Base-by-base conservation (phyloP, 805 yeast species). In the Zygoascus ofunaensis region DNA sequence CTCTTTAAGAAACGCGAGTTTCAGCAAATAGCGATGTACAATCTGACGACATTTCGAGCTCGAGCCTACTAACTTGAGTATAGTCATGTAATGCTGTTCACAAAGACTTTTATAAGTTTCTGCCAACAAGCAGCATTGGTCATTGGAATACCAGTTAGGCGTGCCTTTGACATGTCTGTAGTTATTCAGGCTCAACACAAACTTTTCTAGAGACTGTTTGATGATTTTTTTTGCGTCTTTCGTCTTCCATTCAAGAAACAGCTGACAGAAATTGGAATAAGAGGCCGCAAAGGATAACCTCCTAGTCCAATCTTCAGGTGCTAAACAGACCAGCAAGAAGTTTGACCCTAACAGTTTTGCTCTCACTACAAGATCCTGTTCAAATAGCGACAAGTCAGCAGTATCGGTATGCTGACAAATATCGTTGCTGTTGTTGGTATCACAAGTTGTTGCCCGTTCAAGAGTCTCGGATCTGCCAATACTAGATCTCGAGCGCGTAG, bases 281-380 rank as follows among this genome's bases (percentile, higher is more conserved):
- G 50, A 43, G 12, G 44, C 52, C 38, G 48, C 43, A 34, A 52
- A 52, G 34, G 41, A 38, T 15, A 51, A 41, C 24, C 55, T 45
- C 2, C 40, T 22, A 34, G 43, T 33, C 43, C 42, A 42, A 42
- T 53, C 45, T 7, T 23, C 20, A 4, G 54, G 54, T 10, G 26
- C 18, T 5, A 46, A 46, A 28, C 54, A 51, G 24, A 52, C 51
- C 1, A 28, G 18, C 23, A 48, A 23, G 37, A 52, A 52, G 14
- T 35, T 37, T 7, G 30, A 8, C 1, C 55, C 55, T 7, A 52
- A 43, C 20, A 23, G 19, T n/a, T 12, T 8, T 8, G 41, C 41
- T 33, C 12, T 7, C 30, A 12, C 30, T 8, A 26, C 10, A 26
- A 26, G 30, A n/a, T n/a, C n/a, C n/a, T n/a, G n/a, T n/a, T n/a